Conservation (phyloP, 768 basidiomycete species). For the Ramaria rubella region DNA sequence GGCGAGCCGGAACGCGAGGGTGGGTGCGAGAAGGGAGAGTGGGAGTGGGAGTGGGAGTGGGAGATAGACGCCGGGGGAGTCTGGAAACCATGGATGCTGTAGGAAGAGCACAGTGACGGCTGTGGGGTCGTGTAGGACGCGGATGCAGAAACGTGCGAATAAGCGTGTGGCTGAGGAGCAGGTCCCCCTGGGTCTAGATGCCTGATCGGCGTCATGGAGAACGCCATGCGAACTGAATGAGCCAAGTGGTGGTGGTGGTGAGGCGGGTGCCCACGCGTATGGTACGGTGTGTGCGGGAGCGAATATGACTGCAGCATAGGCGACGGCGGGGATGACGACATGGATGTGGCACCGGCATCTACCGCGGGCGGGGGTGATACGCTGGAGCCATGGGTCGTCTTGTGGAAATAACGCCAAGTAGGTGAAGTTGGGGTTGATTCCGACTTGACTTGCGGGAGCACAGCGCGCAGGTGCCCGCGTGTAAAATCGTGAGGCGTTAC, state of each 20-base stretch:
- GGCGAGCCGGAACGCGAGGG: constrained; percentile 60
- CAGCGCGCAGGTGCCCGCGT: background rate
- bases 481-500: constrained; percentile 7
- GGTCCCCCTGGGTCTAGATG: constrained; percentile 20
- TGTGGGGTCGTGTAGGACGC: constrained; percentile 19
- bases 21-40: constrained; percentile 32
- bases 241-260: constrained; percentile 60
- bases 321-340: constrained; percentile 3
- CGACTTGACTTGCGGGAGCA: constrained; percentile 8
- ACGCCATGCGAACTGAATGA: constrained; percentile 79
- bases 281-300: constrained; percentile 13
- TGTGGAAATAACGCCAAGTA: background rate
- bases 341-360: background rate
- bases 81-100: constrained; percentile 4
- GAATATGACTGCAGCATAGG: constrained; percentile 12
- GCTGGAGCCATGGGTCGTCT: background rate
- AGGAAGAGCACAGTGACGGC: constrained; percentile 17
- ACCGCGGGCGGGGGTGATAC: background rate
- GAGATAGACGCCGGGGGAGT: constrained; percentile 13
- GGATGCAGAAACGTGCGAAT: constrained; percentile 30
- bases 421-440: constrained; percentile 10
- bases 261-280: constrained; percentile 10
- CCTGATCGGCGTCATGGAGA: constrained; percentile 86
- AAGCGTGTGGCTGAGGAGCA: constrained; percentile 35
- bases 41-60: constrained; percentile 12